These are phyloP conservation scores for Thalassiosira livingstoniorum DNA, from an alignment of 352 stramenopile species.

Conservation along the genomic window DNA sequence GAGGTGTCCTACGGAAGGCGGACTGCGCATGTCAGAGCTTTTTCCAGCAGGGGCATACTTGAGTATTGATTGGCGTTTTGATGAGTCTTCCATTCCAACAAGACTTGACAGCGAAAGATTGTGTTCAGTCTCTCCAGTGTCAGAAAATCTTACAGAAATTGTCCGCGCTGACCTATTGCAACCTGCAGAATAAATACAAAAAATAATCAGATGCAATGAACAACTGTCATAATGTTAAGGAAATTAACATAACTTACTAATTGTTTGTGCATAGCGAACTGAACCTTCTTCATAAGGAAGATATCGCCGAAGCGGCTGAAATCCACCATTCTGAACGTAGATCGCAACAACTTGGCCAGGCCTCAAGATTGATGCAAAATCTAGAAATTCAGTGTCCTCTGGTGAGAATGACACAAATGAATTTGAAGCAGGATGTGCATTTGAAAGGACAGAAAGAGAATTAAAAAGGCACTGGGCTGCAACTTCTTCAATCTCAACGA, in stretches of 20 bases:
- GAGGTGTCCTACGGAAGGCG: conserved; percentile 63
- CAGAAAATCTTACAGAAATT: conserved; percentile 59
- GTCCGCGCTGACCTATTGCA: conserved; percentile 62
- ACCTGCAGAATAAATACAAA: too few relatives aligned
- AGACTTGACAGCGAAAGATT: conserved; percentile 58
- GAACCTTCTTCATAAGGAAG: not conserved
- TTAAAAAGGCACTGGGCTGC: conserved; percentile 62
- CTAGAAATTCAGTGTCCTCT: conserved; percentile 45
- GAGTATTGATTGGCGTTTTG: conserved; percentile 48
- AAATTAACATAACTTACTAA: too few relatives aligned
- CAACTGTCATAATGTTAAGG: too few relatives aligned
- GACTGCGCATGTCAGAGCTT: conserved; percentile 27
- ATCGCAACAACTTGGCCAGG: conserved; percentile 64
- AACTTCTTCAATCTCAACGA: conserved; percentile 59
- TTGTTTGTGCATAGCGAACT: conserved; percentile 58
- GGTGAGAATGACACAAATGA: conserved; percentile 69
- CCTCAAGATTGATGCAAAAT: conserved; percentile 66
- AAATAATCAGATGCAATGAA: too few relatives aligned
- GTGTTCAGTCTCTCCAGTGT: conserved; percentile 29
- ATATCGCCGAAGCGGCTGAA: conserved; percentile 25
- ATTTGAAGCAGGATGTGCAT: conserved; percentile 66
- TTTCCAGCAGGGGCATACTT: conserved; percentile 56
- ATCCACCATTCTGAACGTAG: conserved; percentile 27
- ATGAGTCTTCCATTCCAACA: conserved; percentile 69
- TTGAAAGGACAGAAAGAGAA: conserved; percentile 63